Percentiles rank a stretch among this genome's conserved stretches.
These are phyloP conservation scores for Diplodia mutila DNA, from an alignment of 2,329 filamentous ascomycete genomes.

Conservation along the genomic window DNA sequence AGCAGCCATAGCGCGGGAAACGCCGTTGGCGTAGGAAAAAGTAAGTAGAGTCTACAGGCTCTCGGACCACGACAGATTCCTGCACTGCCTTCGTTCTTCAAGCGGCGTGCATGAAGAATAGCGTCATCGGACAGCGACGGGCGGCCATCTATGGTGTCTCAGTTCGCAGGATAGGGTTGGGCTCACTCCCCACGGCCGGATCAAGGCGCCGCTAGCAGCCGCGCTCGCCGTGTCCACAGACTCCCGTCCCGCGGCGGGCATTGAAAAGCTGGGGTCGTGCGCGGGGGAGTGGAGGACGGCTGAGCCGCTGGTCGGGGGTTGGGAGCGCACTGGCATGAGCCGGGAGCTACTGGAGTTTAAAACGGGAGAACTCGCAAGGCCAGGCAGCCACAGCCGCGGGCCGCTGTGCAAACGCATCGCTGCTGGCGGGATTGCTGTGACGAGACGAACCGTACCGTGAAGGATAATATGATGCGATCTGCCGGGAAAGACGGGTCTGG, in stretches of 20 bases:
- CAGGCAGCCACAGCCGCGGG: constrained; percentile 18
- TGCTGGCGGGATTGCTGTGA: neutral
- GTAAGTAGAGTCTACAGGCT: neutral
- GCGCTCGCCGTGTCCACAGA: constrained; percentile 6
- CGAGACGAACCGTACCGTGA: constrained; percentile 11
- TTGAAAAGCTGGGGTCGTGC: constrained; percentile 1
- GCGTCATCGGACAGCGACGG: constrained; percentile 14
- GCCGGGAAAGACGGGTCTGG: constrained; percentile 1
- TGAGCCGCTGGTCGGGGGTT: neutral
- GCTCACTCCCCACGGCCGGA: neutral
- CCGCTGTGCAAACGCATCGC: neutral
- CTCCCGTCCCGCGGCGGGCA: constrained; percentile 11
- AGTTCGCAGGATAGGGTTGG: neutral
- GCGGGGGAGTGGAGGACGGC: neutral
- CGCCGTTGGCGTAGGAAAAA: neutral
- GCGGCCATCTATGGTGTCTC: constrained; percentile 6
- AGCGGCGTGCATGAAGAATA: constrained; percentile 18
- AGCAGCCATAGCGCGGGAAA: too few relatives aligned
- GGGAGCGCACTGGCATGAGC: neutral
- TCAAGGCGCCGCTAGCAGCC: constrained; percentile 10
- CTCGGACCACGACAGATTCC: neutral
- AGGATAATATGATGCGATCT: constrained; percentile 11
- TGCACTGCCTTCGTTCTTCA: constrained; percentile 14
- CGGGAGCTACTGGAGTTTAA: constrained; percentile 12
- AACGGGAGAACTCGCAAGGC: neutral